Conservation (phyloP, 495 filamentous ascomycete species). For the Penicillium parvum region DNA sequence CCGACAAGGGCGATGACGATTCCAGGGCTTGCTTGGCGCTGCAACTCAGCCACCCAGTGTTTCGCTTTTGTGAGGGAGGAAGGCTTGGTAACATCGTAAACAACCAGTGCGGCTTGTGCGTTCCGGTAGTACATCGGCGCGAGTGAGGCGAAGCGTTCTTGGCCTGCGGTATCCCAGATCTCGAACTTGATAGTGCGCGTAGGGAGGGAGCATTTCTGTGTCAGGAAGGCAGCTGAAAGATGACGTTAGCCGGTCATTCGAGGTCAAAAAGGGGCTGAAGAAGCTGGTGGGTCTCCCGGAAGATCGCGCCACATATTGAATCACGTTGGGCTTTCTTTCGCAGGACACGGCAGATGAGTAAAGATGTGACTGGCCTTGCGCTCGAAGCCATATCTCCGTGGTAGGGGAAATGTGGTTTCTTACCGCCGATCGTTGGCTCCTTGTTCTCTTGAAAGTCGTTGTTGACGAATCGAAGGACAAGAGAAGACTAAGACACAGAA, state of each 20-base stretch:
- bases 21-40: constrained; percentile 93
- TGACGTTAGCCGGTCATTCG: constrained; percentile 28
- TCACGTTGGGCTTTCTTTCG: background rate
- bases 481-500: constrained; percentile 67
- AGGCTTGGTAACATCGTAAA: constrained; percentile 97
- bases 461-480: constrained; percentile 97
- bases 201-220: constrained; percentile 95
- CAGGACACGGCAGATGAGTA: background rate
- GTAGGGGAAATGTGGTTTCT: constrained; percentile 21
- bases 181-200: constrained; percentile 98
- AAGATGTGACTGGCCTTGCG: background rate
- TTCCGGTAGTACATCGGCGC: constrained; percentile 99
- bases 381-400: constrained; percentile 5
- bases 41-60: constrained; percentile 97
- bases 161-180: constrained; percentile 99
- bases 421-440: constrained; percentile 98
- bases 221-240: constrained; percentile 83
- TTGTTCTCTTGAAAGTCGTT: constrained; percentile 99
- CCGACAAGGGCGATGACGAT: constrained; percentile 97
- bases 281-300: background rate
- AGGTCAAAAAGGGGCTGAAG: background rate
- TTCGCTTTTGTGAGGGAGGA: constrained; percentile 93
- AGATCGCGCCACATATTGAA: background rate
- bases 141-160: constrained; percentile 94
- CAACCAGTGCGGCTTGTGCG: constrained; percentile 95